Base-by-base conservation (phyloP, 2,329 filamentous ascomycete species). In the Arthrobotrys sphaeroides region DNA sequence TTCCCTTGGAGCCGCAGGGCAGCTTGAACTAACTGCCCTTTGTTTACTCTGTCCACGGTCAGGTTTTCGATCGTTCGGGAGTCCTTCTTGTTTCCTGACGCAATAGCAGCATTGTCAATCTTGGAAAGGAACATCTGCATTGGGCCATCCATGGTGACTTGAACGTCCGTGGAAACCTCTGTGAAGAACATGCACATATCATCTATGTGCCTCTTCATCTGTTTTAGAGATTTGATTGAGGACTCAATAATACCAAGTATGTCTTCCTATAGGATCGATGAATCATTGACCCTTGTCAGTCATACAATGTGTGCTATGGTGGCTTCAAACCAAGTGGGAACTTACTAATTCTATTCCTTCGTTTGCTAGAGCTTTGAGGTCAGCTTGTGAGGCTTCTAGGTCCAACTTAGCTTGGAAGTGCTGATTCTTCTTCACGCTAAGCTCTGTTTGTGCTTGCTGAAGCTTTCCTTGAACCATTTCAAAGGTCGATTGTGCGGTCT, bases 161-260 rank as follows among this genome's bases (percentile, higher is more conserved):
- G 66, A 18, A 70, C 55, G 2, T 62, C 53, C 16, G 33, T 45
- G 28, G 66, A 70, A 16, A 70, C 36, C 18, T 55, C 66, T 9
- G 53, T 43, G 55, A 55, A 70, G 24, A 70, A 61, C 16, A 18
- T 45, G n/a, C 55, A 62, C 45, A 70, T 70, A 16, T 70, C 66
- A 43, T 70, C 53, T 2, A 70, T 26, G 20, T 62, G 38, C 6
- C 22, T n/a, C 31, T 70, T 55, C 43, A 62, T 70, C 31, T 62
- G 55, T n/a, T 62, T 70, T n/a, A 62, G 45, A 16, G 45, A 62
- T 18, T 45, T 42, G 33, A 70, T 61, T 6, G 55, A 61, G 13
- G 66, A 55, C 24, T 70, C 55, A 10, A 70, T 70, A 20, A 62
- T 61, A 10, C 18, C 24, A 24, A 70, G 66, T 2, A 55, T 62